phyloP scores from a whole-genome alignment of 768 basidiomycete species.

The Termitomyces sp. region DNA sequence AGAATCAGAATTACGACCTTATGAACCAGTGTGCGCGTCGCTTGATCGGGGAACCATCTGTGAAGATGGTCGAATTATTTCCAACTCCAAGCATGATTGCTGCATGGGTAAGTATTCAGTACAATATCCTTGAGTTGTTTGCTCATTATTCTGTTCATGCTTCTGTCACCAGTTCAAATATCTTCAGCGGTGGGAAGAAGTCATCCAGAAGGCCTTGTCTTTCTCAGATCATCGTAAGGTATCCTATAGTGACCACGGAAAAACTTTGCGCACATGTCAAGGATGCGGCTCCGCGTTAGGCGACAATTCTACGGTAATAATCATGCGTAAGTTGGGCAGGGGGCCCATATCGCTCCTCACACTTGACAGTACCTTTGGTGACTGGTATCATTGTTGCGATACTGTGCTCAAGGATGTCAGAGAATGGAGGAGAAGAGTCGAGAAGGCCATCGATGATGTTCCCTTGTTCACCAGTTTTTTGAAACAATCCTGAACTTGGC shows the following conservation, averaged over 20 bases:
- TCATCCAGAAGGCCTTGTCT: not conserved
- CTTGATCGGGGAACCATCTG: not conserved
- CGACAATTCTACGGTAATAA: not conserved
- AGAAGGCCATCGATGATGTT: not conserved
- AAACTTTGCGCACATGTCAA: not conserved
- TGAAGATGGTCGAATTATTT: not conserved
- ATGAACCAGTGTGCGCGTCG: constrained; percentile 3
- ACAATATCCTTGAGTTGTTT: too few relatives aligned
- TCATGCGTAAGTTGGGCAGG: constrained; percentile 1
- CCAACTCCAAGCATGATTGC: not conserved
- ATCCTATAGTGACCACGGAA: not conserved
- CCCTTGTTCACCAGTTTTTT: not conserved
- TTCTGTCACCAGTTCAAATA: not conserved
- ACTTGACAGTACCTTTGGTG: constrained; percentile 1
- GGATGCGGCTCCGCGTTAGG: not conserved
- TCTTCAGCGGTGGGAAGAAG: not conserved
- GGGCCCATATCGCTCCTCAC: not conserved
- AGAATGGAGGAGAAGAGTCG: not conserved
- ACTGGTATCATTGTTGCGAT: not conserved
- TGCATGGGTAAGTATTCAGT: constrained; percentile 4
- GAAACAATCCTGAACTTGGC: too few relatives aligned
- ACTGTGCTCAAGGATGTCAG: not conserved
- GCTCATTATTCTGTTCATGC: too few relatives aligned
- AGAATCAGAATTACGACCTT: not conserved
- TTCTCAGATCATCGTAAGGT: not conserved